Percentiles rank a stretch among this genome's conserved stretches.
phyloP scores from a whole-genome alignment of 352 stramenopile species.

The Globisporangium heterothallicum region DNA sequence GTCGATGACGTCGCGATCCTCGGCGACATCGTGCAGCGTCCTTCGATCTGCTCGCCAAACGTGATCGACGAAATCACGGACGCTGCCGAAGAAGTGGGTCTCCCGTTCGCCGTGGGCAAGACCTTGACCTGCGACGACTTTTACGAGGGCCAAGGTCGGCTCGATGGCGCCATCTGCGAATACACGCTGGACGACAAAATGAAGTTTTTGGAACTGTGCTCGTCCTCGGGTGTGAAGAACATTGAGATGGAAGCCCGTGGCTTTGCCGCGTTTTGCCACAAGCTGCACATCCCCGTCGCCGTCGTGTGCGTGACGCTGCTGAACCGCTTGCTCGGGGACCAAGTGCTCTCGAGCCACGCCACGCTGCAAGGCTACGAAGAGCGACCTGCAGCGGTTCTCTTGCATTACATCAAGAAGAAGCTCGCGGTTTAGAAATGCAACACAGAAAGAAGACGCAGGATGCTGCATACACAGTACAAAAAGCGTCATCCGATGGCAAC shows the following conservation, averaged over 20 bases:
- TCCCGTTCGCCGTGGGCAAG: conserved; percentile 61
- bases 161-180: conserved; percentile 76
- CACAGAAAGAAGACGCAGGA: background rate
- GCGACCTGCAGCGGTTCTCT: conserved; percentile 41
- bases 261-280: conserved; percentile 68
- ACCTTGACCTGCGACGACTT: conserved; percentile 81
- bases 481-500: no score
- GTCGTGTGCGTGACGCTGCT: conserved; percentile 69
- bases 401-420: conserved; percentile 68
- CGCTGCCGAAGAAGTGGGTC: conserved; percentile 32
- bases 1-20: conserved; percentile 58
- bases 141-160: conserved; percentile 71
- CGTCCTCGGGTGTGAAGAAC: conserved; percentile 60
- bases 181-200: conserved; percentile 75
- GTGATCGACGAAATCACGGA: conserved; percentile 45
- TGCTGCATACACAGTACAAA: no score
- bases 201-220: conserved; percentile 46
- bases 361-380: conserved; percentile 55
- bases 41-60: conserved; percentile 44
- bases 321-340: conserved; percentile 67
- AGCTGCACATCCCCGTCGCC: conserved; percentile 59
- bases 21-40: conserved; percentile 38
- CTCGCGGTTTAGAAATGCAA: conserved; percentile 17
- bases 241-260: conserved; percentile 78
- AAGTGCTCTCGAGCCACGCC: conserved; percentile 47